Evolutionary conservation across 345 rosid genomes (phyloP).

Genomic region (Excoecaria agallocha): DNA sequence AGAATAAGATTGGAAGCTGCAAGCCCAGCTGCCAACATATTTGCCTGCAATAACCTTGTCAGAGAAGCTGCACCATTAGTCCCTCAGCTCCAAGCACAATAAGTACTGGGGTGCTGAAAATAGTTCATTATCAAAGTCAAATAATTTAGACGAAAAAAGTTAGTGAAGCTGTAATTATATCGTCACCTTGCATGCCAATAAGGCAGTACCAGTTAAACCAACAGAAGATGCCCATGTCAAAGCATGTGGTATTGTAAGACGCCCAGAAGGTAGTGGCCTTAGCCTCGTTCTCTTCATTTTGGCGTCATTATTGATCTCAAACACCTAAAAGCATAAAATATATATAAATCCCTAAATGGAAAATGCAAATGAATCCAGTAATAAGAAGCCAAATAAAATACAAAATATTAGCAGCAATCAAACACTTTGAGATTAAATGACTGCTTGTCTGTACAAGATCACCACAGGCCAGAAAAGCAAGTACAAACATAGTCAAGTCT

Average conservation of each 20-base stretch:
- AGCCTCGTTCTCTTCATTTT: constrained; percentile 86
- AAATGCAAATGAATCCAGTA: too few relatives aligned
- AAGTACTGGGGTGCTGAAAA: too few relatives aligned
- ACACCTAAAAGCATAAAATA: constrained; percentile 41
- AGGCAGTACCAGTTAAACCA: constrained; percentile 70
- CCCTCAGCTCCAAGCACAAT: too few relatives aligned
- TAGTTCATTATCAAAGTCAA: too few relatives aligned
- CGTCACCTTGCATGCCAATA: constrained; percentile 78
- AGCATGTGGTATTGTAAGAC: constrained; percentile 69
- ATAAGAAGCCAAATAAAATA: neutral
- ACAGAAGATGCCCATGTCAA: constrained; percentile 72
- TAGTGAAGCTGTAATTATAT: constrained; percentile 14
- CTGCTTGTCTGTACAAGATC: neutral
- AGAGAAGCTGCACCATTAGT: too few relatives aligned
- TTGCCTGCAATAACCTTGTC: too few relatives aligned
- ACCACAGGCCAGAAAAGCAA: neutral
- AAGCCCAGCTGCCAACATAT: too few relatives aligned
- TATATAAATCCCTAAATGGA: neutral
- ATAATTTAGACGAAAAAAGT: too few relatives aligned
- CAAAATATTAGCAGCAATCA: neutral
- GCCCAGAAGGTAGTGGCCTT: constrained; percentile 88
- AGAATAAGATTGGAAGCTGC: too few relatives aligned
- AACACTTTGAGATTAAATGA: neutral
- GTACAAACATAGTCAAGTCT: neutral
- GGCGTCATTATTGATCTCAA: constrained; percentile 83